phyloP scores from a whole-genome alignment of 2,329 filamentous ascomycete species.

The Coleophoma cylindrospora region DNA sequence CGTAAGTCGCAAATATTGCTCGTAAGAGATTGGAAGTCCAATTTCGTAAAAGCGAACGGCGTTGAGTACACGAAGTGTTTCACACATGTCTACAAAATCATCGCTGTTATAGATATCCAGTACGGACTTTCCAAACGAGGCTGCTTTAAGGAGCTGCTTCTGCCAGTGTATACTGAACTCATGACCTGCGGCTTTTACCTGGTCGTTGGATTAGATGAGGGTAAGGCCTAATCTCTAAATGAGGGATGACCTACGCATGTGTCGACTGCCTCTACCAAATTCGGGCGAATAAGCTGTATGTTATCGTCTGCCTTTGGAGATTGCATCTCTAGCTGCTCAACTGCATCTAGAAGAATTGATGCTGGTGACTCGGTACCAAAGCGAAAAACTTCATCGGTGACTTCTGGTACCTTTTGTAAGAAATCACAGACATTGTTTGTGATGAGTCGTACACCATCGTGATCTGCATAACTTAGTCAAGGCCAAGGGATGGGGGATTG shows the following conservation, averaged over 20 bases:
- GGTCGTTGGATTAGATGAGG: constrained; percentile 9
- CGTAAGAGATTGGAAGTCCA: constrained; percentile 84
- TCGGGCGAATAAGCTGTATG: constrained; percentile 86
- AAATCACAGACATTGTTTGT: constrained; percentile 97
- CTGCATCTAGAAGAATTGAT: constrained; percentile 88
- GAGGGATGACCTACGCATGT: constrained; percentile 52
- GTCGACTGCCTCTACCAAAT: constrained; percentile 88
- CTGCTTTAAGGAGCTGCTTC: constrained; percentile 91
- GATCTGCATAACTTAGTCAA: constrained; percentile 37
- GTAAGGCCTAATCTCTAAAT: neutral
- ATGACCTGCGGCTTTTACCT: constrained; percentile 80
- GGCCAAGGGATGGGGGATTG: neutral
- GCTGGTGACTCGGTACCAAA: constrained; percentile 84
- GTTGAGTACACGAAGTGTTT: constrained; percentile 87
- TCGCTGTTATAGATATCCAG: constrained; percentile 97
- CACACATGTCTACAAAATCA: constrained; percentile 98
- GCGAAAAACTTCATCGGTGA: constrained; percentile 84
- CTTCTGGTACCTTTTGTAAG: constrained; percentile 84
- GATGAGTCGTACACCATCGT: constrained; percentile 83
- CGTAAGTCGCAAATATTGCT: constrained; percentile 87
- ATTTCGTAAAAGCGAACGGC: constrained; percentile 89
- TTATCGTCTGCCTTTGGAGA: constrained; percentile 97
- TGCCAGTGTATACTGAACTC: constrained; percentile 92
- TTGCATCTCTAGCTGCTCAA: constrained; percentile 84
- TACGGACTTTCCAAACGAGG: constrained; percentile 96